Percentiles rank a stretch among this genome's conserved stretches.
These are phyloP conservation scores for Lippia alba DNA, from an alignment of 305 asterid genomes.

Conservation along the genomic window DNA sequence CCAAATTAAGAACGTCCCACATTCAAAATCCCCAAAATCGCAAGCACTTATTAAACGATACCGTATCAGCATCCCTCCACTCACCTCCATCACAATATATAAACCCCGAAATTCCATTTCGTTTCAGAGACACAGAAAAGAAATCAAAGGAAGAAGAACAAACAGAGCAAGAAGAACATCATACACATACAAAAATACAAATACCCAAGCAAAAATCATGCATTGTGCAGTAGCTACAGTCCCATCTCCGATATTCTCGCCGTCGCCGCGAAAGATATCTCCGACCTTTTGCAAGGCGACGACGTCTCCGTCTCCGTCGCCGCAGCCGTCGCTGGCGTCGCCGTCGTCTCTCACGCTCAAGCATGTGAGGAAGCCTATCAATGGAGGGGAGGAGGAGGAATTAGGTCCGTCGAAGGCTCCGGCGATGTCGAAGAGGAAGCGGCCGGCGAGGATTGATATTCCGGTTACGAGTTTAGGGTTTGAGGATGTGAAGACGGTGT, in stretches of 20 bases:
- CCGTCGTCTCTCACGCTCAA: conserved; percentile 47
- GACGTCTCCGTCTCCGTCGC: conserved; percentile 49
- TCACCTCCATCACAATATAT: conserved; percentile 25
- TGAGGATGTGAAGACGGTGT: conserved; percentile 32
- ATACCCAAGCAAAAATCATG: conserved; percentile 41
- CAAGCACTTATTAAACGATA: conserved; percentile 16
- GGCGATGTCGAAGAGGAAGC: conserved; percentile 69
- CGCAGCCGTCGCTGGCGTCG: conserved; percentile 39
- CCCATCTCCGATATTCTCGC: conserved; percentile 57
- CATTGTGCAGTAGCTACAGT: conserved; percentile 55
- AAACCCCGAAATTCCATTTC: conserved; percentile 32
- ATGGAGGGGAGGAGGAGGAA: conserved; percentile 31
- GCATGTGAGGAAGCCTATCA: conserved; percentile 26
- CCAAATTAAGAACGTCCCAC: too few species aligned
- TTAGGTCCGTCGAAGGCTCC: conserved; percentile 30
- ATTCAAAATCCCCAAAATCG: too few species aligned
- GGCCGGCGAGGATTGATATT: conserved; percentile 67
- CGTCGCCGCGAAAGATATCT: conserved; percentile 55
- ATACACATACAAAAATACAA: background rate
- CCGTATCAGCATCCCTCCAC: conserved; percentile 22
- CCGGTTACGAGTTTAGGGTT: conserved; percentile 46
- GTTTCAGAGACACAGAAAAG: background rate
- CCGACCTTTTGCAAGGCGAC: conserved; percentile 57
- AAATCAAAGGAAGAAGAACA: background rate
- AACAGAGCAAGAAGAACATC: background rate